These are phyloP conservation scores for Neoboletus magnificus DNA, from an alignment of 768 basidiomycete genomes.

Conservation along the genomic window DNA sequence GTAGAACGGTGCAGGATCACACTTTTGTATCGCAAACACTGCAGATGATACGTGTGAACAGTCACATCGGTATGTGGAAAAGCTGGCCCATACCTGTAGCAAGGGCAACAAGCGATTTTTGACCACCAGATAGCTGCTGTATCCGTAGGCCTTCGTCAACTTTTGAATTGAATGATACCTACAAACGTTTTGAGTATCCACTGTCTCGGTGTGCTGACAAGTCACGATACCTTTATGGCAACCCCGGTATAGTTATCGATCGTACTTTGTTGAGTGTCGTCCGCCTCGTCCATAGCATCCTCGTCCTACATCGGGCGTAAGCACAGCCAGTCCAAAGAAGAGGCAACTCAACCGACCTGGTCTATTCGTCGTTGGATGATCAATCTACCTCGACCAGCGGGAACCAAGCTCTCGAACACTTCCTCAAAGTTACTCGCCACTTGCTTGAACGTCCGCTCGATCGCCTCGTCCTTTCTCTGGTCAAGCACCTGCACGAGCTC, in stretches of 20 bases:
- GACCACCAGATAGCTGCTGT: slow-evolving; percentile 95
- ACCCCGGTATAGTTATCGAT: slow-evolving; percentile 97
- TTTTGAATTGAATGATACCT: slow-evolving; percentile 99
- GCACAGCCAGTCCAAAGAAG: neutral
- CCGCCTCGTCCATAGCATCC: slow-evolving; percentile 62
- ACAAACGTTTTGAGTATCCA: neutral
- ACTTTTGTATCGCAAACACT: slow-evolving; percentile 99
- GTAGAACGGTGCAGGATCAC: slow-evolving; percentile 98
- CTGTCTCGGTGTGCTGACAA: neutral
- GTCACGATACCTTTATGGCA: slow-evolving; percentile 72
- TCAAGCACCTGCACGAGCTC: slow-evolving; percentile 93
- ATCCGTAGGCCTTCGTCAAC: slow-evolving; percentile 95
- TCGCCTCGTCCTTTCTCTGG: slow-evolving; percentile 97
- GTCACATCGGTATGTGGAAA: neutral
- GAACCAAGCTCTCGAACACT: slow-evolving; percentile 94
- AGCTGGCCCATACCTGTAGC: slow-evolving; percentile 61
- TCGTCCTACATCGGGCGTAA: slow-evolving; percentile 51
- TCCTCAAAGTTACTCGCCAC: slow-evolving; percentile 97
- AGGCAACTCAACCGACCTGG: slow-evolving; percentile 44
- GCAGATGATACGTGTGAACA: slow-evolving; percentile 5
- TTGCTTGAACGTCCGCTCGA: slow-evolving; percentile 97
- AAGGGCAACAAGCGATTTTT: slow-evolving; percentile 94
- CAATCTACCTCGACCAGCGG: slow-evolving; percentile 84
- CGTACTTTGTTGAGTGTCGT: slow-evolving; percentile 66
- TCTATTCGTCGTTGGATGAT: slow-evolving; percentile 93